Base-by-base conservation (phyloP, 2,329 filamentous ascomycete genomes). In the Colletotrichum cordylinicola region DNA sequence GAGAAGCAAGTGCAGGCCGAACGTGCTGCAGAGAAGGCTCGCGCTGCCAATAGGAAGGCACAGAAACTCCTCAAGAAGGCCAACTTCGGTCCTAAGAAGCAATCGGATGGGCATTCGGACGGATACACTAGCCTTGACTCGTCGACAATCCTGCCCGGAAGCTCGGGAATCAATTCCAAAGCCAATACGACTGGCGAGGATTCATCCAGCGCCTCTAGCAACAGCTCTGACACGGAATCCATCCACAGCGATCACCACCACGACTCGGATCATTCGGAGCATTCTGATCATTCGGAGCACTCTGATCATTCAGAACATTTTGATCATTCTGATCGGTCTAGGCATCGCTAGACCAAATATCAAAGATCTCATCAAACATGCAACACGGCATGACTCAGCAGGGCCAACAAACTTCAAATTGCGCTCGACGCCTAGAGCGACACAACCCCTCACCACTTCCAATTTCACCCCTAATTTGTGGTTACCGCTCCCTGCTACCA, bases 1-100 rank as follows among this genome's bases (percentile, higher is more conserved):
- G 92, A 93, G 78, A 96, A 96, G 85, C 96, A 98, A 84, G 96
- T 94, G 77, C 91, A 93, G 76, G 94, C 94, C 3, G 94, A 96
- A 82, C 90, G 90, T 78, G 94, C 94, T 8, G 91, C 91, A 4
- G 89, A 91, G 72, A 89, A 92, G 81, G 92, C 91, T 39, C 84
- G 85, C 37, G 82, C 84, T 65, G 86, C 86, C 8, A 87, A 82
- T 31, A 80, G 79, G 64, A 86, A 86, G 71, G 86, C 86, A 16
- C 84, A 85, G 77, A 87, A 86, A 80, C 82, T 88, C 9, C 78
- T 91, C 78, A 86, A 87, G 69, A 86, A 88, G 77, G 89, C 89
- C 13, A 89, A 90, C 70, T 88, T 91, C 79, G 81, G 84, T 43
- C 80, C 80, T 35, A 84, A 84, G 77, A 84, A 84, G 74, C 83